Evolutionary conservation across 1,284 basidiomycete genomes (phyloP), one percentile per base, ranked within the genome.

Genomic region (Phellopilus nigrolimitatus): DNA sequence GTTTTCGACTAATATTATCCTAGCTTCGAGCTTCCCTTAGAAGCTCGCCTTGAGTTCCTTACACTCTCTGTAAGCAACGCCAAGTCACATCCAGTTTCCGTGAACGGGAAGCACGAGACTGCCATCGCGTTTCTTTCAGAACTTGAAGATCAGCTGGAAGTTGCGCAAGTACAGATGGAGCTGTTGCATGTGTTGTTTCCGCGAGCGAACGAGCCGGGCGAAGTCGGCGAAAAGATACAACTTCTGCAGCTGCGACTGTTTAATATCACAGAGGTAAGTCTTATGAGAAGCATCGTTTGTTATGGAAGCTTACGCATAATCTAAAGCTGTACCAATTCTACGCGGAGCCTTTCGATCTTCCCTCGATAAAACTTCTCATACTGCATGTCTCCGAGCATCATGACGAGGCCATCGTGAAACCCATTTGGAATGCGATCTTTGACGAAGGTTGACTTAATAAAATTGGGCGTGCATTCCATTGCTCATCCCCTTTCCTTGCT

Each of bases 141-240:
- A 57, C 73, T 97, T 13, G 95, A 98, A 69, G 97, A 99, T 68
- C 93, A 94, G 65, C 78, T 99, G 7, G 97, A 99, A 52, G 97
- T 99, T 10, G 91, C 94, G 2, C 90, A 95, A 69, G 93, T 99
- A 7, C 97, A 99, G 64, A 74, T 95, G 34, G 94, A 97, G 68
- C 79, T 95, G 40, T 88, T 84, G 65, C 77, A 82, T 56, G 70
- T 73, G 1, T 75, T 91, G 36, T 65, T 80, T 13, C 78, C 78
- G 12, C 78, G 80, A 60, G 72, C 87, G 22, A 67, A 75, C 55
- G 78, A 87, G 55, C 72, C 74, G 9, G 73, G 72, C 2, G 77
- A 78, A 57, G 74, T 79, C 47, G 76, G 73, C 10, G 72, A 76
- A 33, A 73, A 76, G 56, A 75, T 88, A 59, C 73, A 72, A 53